These are phyloP conservation scores for Raffaelea ambrosiae DNA, from an alignment of 2,329 filamentous ascomycete species.

Conservation along the genomic window DNA sequence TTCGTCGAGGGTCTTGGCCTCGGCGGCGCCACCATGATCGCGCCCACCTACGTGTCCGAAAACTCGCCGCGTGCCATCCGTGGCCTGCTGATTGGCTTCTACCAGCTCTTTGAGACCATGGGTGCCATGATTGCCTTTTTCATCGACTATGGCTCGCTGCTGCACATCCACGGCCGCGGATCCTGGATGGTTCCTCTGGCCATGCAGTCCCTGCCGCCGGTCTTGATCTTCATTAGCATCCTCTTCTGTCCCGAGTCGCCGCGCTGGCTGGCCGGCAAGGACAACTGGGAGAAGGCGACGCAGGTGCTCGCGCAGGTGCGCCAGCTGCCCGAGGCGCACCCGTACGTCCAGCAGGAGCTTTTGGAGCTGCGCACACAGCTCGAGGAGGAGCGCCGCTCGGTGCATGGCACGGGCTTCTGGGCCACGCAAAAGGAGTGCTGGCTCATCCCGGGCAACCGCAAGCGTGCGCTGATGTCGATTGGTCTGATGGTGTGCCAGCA, in stretches of 20 bases:
- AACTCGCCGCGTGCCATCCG: conserved; percentile 51
- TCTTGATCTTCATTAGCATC: conserved; percentile 45
- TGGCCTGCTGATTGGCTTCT: conserved; percentile 50
- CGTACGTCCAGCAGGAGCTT: conserved; percentile 26
- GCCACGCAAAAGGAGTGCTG: conserved; percentile 21
- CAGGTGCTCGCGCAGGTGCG: conserved; percentile 24
- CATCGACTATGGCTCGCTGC: conserved; percentile 43
- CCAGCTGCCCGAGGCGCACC: conserved; percentile 24
- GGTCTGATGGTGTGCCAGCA: conserved; percentile 44
- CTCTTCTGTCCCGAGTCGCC: conserved; percentile 51
- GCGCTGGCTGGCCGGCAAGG: conserved; percentile 49
- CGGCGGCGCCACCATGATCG: conserved; percentile 45
- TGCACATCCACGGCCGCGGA: conserved; percentile 31
- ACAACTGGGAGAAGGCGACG: conserved; percentile 42
- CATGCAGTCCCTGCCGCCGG: conserved; percentile 47
- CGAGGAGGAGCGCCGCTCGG: conserved; percentile 18
- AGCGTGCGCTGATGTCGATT: conserved; percentile 38
- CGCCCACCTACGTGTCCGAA: conserved; percentile 52
- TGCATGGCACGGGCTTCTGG: conserved; percentile 16
- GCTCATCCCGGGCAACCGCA: conserved; percentile 30
- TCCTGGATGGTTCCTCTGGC: conserved; percentile 49
- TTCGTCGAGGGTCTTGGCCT: conserved; percentile 46
- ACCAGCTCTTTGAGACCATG: conserved; percentile 48
- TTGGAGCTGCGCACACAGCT: conserved; percentile 20
- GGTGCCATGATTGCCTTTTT: conserved; percentile 44